Conservation (phyloP, 768 basidiomycete genomes). For the Leucogyrophana mollusca region DNA sequence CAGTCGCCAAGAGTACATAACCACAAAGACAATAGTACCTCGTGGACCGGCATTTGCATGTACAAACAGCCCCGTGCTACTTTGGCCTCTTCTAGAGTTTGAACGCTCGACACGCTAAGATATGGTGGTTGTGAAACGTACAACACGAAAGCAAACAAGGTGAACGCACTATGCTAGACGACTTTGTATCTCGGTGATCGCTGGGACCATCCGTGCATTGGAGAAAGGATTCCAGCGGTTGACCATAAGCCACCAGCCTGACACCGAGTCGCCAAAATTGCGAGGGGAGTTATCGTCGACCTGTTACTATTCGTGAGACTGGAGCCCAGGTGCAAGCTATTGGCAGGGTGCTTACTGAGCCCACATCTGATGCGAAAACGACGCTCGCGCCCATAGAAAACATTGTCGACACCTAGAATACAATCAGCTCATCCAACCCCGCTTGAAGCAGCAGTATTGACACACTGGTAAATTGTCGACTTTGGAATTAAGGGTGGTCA, state of each 20-base stretch:
- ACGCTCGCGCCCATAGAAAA: slow-evolving; percentile 86
- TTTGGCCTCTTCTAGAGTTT: slow-evolving; percentile 95
- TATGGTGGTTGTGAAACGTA: slow-evolving; percentile 9
- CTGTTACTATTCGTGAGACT: slow-evolving; percentile 35
- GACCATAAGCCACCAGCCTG: slow-evolving; percentile 93
- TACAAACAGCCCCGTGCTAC: slow-evolving; percentile 85
- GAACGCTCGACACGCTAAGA: slow-evolving; percentile 88
- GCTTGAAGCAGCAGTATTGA: not conserved
- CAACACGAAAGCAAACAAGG: not conserved
- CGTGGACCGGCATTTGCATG: slow-evolving; percentile 92
- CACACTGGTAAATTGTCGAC: slow-evolving; percentile 86
- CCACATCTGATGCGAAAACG: slow-evolving; percentile 94
- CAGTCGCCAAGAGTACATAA: not conserved
- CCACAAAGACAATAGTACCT: slow-evolving; percentile 45
- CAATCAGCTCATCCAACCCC: slow-evolving; percentile 4
- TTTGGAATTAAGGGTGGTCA: slow-evolving; percentile 23
- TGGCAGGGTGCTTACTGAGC: slow-evolving; percentile 72
- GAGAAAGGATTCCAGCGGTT: slow-evolving; percentile 95
- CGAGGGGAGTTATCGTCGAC: slow-evolving; percentile 95
- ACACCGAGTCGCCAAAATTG: slow-evolving; percentile 91
- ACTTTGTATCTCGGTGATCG: slow-evolving; percentile 91
- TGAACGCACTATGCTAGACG: slow-evolving; percentile 87
- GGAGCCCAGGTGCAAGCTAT: too few species aligned
- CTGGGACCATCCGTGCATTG: slow-evolving; percentile 70
- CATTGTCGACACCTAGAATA: slow-evolving; percentile 81